A percentile compares a stretch with the other conserved stretches of the same genome.
phyloP scores from a whole-genome alignment of 352 stramenopile genomes.

The Phytophthora idaei region DNA sequence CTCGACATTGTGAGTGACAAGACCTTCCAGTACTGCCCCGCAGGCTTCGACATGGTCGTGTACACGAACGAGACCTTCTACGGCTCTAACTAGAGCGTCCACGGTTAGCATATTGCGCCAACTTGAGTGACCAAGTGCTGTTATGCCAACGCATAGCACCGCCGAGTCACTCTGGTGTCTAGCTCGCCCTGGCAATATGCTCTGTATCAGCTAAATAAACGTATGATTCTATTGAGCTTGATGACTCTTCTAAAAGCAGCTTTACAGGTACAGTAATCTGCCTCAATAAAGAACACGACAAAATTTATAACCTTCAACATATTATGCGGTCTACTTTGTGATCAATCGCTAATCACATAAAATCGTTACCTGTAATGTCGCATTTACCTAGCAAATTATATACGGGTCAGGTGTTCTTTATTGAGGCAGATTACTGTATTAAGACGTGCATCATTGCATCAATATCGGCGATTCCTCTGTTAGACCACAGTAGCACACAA shows the following conservation, averaged over 20 bases:
- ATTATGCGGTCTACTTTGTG: no score
- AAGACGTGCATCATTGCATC: no score
- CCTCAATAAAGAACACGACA: no score
- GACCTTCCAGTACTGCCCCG: conserved; percentile 65
- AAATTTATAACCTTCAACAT: no score
- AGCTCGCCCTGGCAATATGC: conserved; percentile 4
- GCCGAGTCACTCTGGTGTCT: conserved; percentile 1
- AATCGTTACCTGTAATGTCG: no score
- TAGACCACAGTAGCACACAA: no score
- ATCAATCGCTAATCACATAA: no score
- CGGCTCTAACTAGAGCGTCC: conserved; percentile 35
- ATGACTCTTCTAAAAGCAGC: not conserved
- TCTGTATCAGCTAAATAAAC: conserved; percentile 34
- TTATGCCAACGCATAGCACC: conserved; percentile 20
- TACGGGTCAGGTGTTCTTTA: no score
- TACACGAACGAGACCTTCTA: conserved; percentile 64
- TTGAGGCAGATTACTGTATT: no score
- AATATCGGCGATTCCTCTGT: no score
- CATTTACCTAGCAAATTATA: no score
- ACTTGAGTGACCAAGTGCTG: conserved; percentile 18
- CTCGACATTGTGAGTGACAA: conserved; percentile 38
- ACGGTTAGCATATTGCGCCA: conserved; percentile 13
- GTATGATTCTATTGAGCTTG: conserved; percentile 38
- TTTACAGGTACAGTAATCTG: no score
- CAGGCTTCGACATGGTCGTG: conserved; percentile 48